These are phyloP conservation scores for Chlamydomonas incerta DNA, from an alignment of 139 green algal species.

Conservation along the genomic window DNA sequence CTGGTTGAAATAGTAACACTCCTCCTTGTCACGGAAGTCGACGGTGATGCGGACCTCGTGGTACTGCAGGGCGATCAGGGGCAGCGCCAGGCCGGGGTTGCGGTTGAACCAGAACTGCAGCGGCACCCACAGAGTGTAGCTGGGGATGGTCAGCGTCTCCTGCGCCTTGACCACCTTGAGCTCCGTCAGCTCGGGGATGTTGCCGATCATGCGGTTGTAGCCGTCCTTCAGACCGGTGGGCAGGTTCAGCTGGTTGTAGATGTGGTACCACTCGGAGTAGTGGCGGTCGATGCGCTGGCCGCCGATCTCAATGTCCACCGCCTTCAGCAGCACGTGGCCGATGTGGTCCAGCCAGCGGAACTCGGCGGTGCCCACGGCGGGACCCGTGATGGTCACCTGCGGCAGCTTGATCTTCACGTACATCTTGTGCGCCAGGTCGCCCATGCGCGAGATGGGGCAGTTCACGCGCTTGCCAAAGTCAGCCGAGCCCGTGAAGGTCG, in stretches of 20 bases:
- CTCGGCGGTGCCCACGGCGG: neutral
- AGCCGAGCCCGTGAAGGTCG: constrained; percentile 28
- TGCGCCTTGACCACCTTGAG: neutral
- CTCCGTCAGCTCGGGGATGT: constrained; percentile 27
- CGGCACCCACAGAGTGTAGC: constrained; percentile 39
- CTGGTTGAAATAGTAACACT: constrained; percentile 11
- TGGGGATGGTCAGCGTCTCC: neutral
- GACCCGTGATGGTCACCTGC: constrained; percentile 6
- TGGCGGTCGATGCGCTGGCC: constrained; percentile 49
- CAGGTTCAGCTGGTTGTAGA: constrained; percentile 44
- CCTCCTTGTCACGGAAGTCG: constrained; percentile 2
- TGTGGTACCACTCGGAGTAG: constrained; percentile 43
- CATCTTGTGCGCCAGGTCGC: constrained; percentile 22
- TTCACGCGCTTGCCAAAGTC: constrained; percentile 30
- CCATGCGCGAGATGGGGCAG: constrained; percentile 25
- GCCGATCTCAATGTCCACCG: constrained; percentile 48
- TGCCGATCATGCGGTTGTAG: constrained; percentile 32
- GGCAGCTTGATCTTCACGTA: constrained; percentile 31
- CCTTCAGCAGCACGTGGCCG: constrained; percentile 40
- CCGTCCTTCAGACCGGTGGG: constrained; percentile 16
- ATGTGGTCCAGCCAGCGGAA: constrained; percentile 42
- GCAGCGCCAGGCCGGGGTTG: constrained; percentile 41
- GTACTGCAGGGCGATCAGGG: constrained; percentile 51
- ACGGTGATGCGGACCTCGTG: constrained; percentile 47
- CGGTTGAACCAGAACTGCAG: constrained; percentile 47